Evolutionary conservation across 176 grass and related monocot species (phyloP).

Genomic region (Triticum urartu): DNA sequence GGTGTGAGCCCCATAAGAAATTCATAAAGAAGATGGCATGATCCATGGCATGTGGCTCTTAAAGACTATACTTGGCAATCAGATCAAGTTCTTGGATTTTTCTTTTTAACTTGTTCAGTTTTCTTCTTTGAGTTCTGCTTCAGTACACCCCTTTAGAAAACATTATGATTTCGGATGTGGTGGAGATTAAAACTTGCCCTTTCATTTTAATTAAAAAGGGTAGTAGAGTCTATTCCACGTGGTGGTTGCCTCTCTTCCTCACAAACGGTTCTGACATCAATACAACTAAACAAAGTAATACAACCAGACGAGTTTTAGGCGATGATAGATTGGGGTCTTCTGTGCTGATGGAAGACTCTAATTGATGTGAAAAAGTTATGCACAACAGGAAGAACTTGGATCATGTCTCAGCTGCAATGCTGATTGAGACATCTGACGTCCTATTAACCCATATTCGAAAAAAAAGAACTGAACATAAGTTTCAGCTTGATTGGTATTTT

Average conservation of each 20-base stretch:
- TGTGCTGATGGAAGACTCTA: background rate
- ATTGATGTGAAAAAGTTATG: background rate
- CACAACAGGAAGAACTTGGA: background rate
- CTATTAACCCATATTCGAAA: background rate
- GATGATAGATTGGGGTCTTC: background rate
- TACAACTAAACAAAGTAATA: background rate
- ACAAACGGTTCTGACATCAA: background rate
- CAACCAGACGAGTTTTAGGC: background rate
- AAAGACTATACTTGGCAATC: background rate
- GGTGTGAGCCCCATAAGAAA: background rate
- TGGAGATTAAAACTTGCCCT: background rate
- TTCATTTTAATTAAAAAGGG: background rate
- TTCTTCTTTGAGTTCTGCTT: slow-evolving; percentile 2
- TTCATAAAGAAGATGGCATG: slow-evolving; percentile 6
- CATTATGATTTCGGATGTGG: background rate
- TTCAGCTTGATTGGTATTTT: background rate
- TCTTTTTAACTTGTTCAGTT: slow-evolving; percentile 7
- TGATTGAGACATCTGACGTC: background rate
- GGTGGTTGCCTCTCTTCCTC: background rate
- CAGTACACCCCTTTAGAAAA: background rate
- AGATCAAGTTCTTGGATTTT: background rate
- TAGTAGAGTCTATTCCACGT: background rate
- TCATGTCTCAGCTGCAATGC: background rate
- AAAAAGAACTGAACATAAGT: background rate
- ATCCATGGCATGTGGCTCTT: background rate